A percentile compares a stretch with the other conserved stretches of the same genome.
Evolutionary conservation across 1,284 basidiomycete genomes (phyloP).

Genomic region (Rhodofomes roseus): DNA sequence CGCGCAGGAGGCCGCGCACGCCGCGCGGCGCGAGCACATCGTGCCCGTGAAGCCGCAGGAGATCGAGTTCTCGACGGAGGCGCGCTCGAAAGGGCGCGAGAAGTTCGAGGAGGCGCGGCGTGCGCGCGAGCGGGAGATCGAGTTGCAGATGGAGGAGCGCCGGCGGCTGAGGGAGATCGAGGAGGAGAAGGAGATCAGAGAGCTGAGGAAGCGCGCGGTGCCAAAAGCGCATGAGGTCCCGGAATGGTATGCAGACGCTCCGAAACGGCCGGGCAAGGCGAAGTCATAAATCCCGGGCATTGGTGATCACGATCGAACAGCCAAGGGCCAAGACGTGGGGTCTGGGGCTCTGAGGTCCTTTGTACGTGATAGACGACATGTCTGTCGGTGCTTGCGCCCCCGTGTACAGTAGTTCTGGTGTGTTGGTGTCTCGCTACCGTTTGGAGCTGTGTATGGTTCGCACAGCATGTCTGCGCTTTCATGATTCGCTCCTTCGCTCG

Average conservation of each 20-base stretch:
- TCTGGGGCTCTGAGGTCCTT: background rate
- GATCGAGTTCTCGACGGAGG: slow-evolving; percentile 48
- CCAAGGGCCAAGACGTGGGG: background rate
- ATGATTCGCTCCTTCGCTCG: background rate
- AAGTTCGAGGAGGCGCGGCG: slow-evolving; percentile 56
- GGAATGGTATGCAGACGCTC: slow-evolving; percentile 67
- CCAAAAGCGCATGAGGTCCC: slow-evolving; percentile 70
- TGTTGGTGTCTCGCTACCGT: background rate
- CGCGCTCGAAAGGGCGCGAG: slow-evolving; percentile 54
- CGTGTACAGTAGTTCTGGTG: background rate
- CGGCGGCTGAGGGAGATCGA: slow-evolving; percentile 43
- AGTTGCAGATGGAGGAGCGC: slow-evolving; percentile 38
- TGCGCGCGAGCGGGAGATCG: slow-evolving; percentile 51
- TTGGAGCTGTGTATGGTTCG: background rate
- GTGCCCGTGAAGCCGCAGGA: slow-evolving; percentile 44
- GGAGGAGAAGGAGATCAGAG: slow-evolving; percentile 54
- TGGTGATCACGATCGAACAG: slow-evolving; percentile 1
- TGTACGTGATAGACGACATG: slow-evolving; percentile 13
- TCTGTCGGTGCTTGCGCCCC: background rate
- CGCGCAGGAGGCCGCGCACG: slow-evolving; percentile 39
- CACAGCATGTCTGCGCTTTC: background rate
- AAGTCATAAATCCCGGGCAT: background rate
- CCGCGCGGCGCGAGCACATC: slow-evolving; percentile 41
- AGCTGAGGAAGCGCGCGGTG: slow-evolving; percentile 54
- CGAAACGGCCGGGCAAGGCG: slow-evolving; percentile 35